phyloP scores from a whole-genome alignment of 1,139 yeast species.

The Taphrina flavorubra region DNA sequence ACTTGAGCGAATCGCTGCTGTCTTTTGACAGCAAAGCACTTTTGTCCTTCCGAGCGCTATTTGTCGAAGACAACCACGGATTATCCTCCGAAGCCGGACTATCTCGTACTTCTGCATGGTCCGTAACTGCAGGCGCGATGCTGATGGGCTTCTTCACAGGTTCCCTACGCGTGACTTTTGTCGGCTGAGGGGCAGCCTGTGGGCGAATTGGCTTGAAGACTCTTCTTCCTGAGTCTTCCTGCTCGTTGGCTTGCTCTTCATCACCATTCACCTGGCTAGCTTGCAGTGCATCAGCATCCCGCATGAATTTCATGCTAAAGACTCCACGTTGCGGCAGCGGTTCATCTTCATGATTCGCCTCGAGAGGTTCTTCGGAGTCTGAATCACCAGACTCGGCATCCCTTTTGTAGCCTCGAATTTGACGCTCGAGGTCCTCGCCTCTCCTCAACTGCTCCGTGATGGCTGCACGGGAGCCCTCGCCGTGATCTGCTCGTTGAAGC shows the following conservation, averaged over 20 bases:
- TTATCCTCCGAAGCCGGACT: slow-evolving; percentile 15
- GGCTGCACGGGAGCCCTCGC: slow-evolving; percentile 84
- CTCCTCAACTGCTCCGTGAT: slow-evolving; percentile 92
- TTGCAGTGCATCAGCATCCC: slow-evolving; percentile 39
- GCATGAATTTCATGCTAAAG: slow-evolving; percentile 42
- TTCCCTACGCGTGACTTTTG: background rate
- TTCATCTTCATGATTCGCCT: slow-evolving; percentile 6
- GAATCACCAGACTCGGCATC: slow-evolving; percentile 57
- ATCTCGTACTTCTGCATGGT: background rate
- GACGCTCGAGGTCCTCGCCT: slow-evolving; percentile 76
- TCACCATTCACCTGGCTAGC: slow-evolving; percentile 9
- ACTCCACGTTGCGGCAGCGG: slow-evolving; percentile 39
- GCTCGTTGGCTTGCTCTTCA: background rate
- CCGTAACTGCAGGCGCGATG: background rate
- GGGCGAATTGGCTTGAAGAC: slow-evolving; percentile 70
- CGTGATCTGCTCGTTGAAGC: slow-evolving; percentile 87
- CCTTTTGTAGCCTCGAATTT: slow-evolving; percentile 67
- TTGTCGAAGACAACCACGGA: slow-evolving; percentile 30
- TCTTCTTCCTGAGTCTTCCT: slow-evolving; percentile 68
- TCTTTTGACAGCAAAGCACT: slow-evolving; percentile 52
- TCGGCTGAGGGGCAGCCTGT: slow-evolving; percentile 48
- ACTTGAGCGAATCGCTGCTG: slow-evolving; percentile 49
- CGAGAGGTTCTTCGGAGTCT: slow-evolving; percentile 42
- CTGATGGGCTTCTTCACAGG: background rate
- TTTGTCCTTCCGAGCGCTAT: slow-evolving; percentile 49